Percentiles rank a stretch among this genome's conserved stretches.
Evolutionary conservation across 352 stramenopile species (phyloP).

Genomic region (Blastocystis sp.): DNA sequence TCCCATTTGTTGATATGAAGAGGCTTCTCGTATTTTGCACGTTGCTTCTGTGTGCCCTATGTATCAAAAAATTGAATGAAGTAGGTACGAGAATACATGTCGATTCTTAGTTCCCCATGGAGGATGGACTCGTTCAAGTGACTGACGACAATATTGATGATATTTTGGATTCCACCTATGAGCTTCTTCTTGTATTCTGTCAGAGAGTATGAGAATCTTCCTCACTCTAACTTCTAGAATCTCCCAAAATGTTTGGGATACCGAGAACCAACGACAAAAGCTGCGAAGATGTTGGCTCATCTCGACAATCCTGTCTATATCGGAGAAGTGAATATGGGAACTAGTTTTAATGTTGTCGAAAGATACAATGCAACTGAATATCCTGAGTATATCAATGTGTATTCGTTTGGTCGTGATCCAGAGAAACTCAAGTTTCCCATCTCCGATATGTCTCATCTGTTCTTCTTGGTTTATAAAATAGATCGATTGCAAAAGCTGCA

Average conservation of each 20-base stretch:
- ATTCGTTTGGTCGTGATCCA: slow-evolving; percentile 47
- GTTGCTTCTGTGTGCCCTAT: background rate
- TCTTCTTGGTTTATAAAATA: background rate
- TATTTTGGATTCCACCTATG: slow-evolving; percentile 35
- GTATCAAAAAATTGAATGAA: slow-evolving; percentile 14
- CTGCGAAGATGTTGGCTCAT: background rate
- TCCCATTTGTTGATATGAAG: background rate
- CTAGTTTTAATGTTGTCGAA: background rate
- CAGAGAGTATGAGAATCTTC: background rate
- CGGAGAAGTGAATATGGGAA: slow-evolving; percentile 6
- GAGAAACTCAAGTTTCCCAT: background rate
- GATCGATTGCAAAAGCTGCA: background rate
- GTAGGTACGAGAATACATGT: background rate
- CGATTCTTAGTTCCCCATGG: slow-evolving; percentile 29
- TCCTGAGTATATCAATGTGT: slow-evolving; percentile 22
- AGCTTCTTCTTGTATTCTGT: slow-evolving; percentile 46
- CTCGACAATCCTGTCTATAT: slow-evolving; percentile 51
- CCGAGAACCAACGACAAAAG: background rate
- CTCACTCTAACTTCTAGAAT: background rate
- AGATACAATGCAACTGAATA: slow-evolving; percentile 26
- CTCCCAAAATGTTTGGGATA: background rate
- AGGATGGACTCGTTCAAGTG: slow-evolving; percentile 37
- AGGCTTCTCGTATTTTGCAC: background rate
- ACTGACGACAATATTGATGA: slow-evolving; percentile 46
- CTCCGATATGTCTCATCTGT: background rate